Conservation (phyloP, 805 yeast genomes). For the Candida alai region DNA sequence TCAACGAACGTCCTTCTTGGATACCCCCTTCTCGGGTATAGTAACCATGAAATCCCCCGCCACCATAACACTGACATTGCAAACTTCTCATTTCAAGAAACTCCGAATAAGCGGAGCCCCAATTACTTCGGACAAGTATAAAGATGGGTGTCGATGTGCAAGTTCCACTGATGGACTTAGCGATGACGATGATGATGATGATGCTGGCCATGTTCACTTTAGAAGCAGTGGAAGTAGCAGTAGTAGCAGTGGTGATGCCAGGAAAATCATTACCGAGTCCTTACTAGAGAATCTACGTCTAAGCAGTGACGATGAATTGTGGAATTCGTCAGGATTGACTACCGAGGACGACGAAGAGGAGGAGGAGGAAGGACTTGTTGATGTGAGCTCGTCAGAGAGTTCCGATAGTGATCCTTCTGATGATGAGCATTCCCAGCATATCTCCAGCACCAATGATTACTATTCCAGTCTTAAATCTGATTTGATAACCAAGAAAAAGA, state of each 20-base stretch:
- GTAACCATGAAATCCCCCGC: slow-evolving; percentile 31
- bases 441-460: slow-evolving; percentile 18
- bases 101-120: slow-evolving; percentile 39
- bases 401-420: slow-evolving; percentile 13
- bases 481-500: slow-evolving; percentile 6
- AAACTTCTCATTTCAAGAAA: slow-evolving; percentile 38
- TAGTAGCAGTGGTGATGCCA: too few relatives aligned
- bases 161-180: background rate
- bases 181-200: too few relatives aligned
- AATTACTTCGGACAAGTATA: slow-evolving; percentile 19
- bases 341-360: slow-evolving; percentile 19
- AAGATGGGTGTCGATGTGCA: slow-evolving; percentile 8
- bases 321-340: slow-evolving; percentile 24
- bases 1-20: slow-evolving; percentile 2
- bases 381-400: slow-evolving; percentile 2
- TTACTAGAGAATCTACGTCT: slow-evolving; percentile 13
- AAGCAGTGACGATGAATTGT: slow-evolving; percentile 12
- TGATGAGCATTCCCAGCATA: slow-evolving; percentile 10
- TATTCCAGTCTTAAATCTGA: slow-evolving; percentile 13
- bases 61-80: slow-evolving; percentile 33
- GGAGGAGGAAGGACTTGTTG: slow-evolving; percentile 6
- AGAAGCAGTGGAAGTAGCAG: background rate
- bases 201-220: background rate
- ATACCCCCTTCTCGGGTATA: slow-evolving; percentile 14
- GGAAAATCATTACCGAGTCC: slow-evolving; percentile 5